Base-by-base conservation (phyloP, 2,329 filamentous ascomycete genomes). In the Stagonosporopsis chrysanthemi region DNA sequence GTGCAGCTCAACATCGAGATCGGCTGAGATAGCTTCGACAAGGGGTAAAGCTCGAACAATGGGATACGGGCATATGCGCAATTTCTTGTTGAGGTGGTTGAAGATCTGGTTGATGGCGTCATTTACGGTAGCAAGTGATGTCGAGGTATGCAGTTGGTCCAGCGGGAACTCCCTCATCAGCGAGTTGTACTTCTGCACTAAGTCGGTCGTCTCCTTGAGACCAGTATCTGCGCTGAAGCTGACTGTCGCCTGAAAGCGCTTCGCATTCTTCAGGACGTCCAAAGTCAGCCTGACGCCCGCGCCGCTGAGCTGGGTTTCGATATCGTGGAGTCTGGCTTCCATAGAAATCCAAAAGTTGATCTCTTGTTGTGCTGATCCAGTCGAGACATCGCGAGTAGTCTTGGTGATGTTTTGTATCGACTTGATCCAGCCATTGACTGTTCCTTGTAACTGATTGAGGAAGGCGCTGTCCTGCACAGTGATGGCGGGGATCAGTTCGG, bases 341-440 rank as follows among this genome's bases (percentile, higher is more conserved):
- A 99, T 97, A 2, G 92, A 96, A 47, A 99, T 78, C 95, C 95
- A 99, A 73, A 99, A 99, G 77, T 97, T 97, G 77, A 99, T 97
- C 77, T 99, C 95, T 76, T 98, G 95, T 54, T 91, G 94, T 29
- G 95, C 95, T 22, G 92, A 96, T 29, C 88, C 84, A 64, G 85
- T 83, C 75, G 88, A 74, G 0, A 91, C 88, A 68, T 99, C 95
- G 70, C 92, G 88, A 38, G 92, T 91, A 82, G 97, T 90, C 79
- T 96, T 96, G 36, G 95, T 99, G 67, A 97, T 96, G 44, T 90
- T 89, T 75, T 97, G 94, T 64, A 99, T 99, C 11, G 94, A 96
- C 80, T 96, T 96, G 80, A 99, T 99, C 95, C 95, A 99, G 62
- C 89, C 89, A 76, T 98, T 99, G 59, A 98, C 95, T 45, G 89